Evolutionary conservation across 768 basidiomycete genomes (phyloP).

Genomic region (Porphyrellus cyaneotinctus): DNA sequence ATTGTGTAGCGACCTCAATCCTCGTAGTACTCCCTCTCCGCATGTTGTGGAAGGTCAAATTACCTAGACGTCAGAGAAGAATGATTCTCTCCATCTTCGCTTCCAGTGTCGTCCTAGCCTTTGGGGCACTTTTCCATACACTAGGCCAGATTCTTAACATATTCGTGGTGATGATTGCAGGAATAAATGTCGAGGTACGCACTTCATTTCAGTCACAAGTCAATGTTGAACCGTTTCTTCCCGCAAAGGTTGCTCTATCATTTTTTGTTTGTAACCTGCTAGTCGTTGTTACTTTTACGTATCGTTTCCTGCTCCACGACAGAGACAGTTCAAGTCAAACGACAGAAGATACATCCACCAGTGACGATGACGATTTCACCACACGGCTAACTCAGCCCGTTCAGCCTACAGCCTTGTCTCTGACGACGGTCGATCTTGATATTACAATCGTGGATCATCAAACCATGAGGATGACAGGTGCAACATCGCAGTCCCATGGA

Average conservation of each 20-base stretch:
- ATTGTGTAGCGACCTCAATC: constrained; percentile 14
- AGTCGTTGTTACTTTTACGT: background rate
- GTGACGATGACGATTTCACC: background rate
- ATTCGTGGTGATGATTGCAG: constrained; percentile 1
- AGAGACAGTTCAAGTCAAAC: background rate
- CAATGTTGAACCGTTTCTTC: background rate
- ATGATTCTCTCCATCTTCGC: constrained; percentile 24
- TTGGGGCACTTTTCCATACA: constrained; percentile 15
- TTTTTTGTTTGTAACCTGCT: background rate
- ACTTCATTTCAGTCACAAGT: background rate
- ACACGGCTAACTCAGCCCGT: background rate
- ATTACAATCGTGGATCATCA: background rate
- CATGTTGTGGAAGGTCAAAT: constrained; percentile 21
- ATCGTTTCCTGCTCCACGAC: background rate
- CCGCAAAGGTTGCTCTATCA: constrained; percentile 12
- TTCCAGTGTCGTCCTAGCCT: constrained; percentile 15
- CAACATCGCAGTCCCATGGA: background rate
- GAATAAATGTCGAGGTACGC: constrained; percentile 19
- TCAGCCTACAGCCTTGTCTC: background rate
- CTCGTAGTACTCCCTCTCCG: constrained; percentile 18
- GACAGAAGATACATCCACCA: background rate
- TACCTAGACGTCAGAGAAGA: constrained; percentile 18
- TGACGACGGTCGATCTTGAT: background rate
- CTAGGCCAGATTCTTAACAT: constrained; percentile 10
- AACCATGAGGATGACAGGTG: background rate